These are phyloP conservation scores for Leccinum olivaceopallidum DNA, from an alignment of 768 basidiomycete genomes.

Conservation along the genomic window DNA sequence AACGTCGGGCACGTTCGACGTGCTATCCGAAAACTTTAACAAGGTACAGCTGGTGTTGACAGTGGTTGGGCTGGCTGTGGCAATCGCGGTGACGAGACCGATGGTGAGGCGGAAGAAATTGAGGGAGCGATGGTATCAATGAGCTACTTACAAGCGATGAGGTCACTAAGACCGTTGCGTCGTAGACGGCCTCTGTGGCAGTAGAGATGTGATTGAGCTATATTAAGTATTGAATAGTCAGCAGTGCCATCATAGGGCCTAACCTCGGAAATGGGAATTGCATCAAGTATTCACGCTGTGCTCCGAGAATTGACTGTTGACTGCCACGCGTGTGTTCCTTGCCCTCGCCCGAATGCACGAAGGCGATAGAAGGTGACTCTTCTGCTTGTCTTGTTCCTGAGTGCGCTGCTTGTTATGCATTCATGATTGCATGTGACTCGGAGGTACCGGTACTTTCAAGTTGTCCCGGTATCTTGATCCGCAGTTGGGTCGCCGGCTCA, in stretches of 20 bases:
- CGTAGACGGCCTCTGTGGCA: neutral
- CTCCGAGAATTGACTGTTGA: no score
- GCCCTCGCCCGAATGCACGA: neutral
- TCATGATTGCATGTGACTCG: neutral
- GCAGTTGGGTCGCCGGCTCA: no score
- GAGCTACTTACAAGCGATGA: neutral
- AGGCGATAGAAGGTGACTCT: neutral
- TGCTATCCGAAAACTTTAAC: constrained; percentile 90
- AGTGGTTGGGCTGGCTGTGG: constrained; percentile 65
- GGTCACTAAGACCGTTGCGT: neutral
- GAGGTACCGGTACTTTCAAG: no score
- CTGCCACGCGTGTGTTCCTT: neutral
- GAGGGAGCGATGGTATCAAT: constrained; percentile 68
- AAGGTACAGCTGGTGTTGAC: constrained; percentile 89
- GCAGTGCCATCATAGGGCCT: neutral
- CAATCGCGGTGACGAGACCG: constrained; percentile 75
- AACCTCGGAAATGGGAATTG: no score
- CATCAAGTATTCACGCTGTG: no score
- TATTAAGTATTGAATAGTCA: neutral
- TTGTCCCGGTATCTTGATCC: no score
- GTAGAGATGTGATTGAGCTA: neutral
- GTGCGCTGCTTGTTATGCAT: neutral
- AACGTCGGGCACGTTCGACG: constrained; percentile 90
- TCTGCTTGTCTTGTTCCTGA: neutral
- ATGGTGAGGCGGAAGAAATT: constrained; percentile 73